phyloP scores from a whole-genome alignment of 2,329 filamentous ascomycete species.

The Corynespora cassiicola region DNA sequence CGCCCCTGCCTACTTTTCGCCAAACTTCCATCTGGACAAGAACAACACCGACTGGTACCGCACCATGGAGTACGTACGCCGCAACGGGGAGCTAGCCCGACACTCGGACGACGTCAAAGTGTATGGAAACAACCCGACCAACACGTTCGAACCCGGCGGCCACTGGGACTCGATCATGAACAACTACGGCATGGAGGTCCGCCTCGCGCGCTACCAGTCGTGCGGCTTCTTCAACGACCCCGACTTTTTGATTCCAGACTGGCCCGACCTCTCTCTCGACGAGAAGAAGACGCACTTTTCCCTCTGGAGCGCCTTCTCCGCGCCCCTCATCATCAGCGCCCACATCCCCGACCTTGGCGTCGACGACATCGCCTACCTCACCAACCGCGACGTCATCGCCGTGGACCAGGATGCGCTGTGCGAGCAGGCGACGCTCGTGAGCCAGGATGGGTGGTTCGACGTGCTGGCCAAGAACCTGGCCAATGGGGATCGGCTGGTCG shows the following conservation, averaged over 20 bases:
- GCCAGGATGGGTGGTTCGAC: constrained; percentile 52
- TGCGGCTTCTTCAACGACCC: constrained; percentile 49
- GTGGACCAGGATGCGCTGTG: constrained; percentile 53
- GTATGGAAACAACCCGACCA: constrained; percentile 40
- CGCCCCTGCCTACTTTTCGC: constrained; percentile 54
- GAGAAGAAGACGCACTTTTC: constrained; percentile 47
- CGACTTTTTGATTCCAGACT: constrained; percentile 48
- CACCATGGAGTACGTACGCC: constrained; percentile 54
- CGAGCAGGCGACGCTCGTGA: constrained; percentile 57
- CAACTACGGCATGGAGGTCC: constrained; percentile 55
- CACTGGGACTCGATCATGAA: constrained; percentile 57
- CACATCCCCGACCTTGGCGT: constrained; percentile 48
- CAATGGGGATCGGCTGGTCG: constrained; percentile 56
- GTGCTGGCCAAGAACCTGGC: constrained; percentile 55
- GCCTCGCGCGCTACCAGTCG: constrained; percentile 49
- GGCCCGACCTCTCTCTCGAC: constrained; percentile 39
- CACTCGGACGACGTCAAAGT: constrained; percentile 54
- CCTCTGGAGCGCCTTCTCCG: constrained; percentile 45
- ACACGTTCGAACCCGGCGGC: constrained; percentile 37
- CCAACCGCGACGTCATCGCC: constrained; percentile 50
- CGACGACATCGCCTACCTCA: constrained; percentile 23
- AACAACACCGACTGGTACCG: constrained; percentile 54
- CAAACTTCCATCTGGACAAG: constrained; percentile 26
- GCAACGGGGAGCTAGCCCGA: constrained; percentile 52
- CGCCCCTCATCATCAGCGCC: constrained; percentile 47